Evolutionary conservation across 1,284 basidiomycete genomes (phyloP), one percentile per base, ranked within the genome.

Genomic region (Papiliotrema laurentii): DNA sequence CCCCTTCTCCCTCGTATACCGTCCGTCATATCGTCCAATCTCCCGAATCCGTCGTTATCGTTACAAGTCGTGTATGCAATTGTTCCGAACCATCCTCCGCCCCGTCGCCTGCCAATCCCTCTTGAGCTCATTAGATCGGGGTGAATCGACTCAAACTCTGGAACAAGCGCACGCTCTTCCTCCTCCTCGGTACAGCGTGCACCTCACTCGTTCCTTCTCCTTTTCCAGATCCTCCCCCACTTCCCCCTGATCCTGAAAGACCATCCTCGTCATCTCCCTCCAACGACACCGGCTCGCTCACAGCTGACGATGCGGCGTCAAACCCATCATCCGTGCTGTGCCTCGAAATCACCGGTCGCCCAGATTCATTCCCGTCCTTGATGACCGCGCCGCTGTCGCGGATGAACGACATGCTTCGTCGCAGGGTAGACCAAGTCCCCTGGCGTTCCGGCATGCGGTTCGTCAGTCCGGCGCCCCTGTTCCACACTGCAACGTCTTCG

Each of bases 131-230:
- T 24, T 34, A 48, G 4, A 48, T 33, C 43, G 55, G 48, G 10
- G 55, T 56, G 36, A 56, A 50, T 5, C 50, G 22, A n/a, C 44
- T 48, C 26, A 56, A 21, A 14, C 24, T 25, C 22, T 31, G 33
- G 22, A 56, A 53, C 13, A 56, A 19, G 49, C 51, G 47, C 40
- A 43, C 36, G 34, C 55, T 56, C 47, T 36, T 50, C 43, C 36
- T 50, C 33, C 51, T 44, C 34, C 35, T 50, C 4, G 45, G 51
- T 11, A 33, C 37, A 19, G 27, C 24, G 35, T 14, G 27, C 43
- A 11, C 26, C 26, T 11, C 25, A 18, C 13, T 22, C 39, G 43
- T 26, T 19, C 43, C 41, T 21, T 38, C 41, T 28, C 45, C 34
- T 30, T 43, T 22, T 27, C 35, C 43, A 35, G 22, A 47, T 33